Evolutionary conservation across 129 eudicot species (phyloP), one percentile per base, ranked within the genome.

Genomic region (Ambrosia artemisiifolia): DNA sequence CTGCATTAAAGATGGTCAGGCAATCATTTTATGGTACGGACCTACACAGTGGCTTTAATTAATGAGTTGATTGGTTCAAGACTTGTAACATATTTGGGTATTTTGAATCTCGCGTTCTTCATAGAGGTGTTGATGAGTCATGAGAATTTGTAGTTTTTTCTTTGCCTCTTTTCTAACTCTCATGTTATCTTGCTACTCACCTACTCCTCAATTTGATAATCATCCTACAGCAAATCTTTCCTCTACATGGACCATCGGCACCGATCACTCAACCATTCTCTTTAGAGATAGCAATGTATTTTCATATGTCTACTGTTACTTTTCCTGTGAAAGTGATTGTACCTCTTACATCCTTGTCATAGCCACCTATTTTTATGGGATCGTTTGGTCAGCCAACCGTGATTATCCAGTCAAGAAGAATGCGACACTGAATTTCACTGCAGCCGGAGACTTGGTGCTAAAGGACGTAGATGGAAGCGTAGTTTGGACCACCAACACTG

Each of bases 341-440:
- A 38, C 30, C 24, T 51, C 73, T 42, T 35, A 11, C n/a, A 1
- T 13, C 24, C 17, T 53, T 53, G 24, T 57, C 5, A 67, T 65
- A 0, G 11, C 24, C 28, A n/a, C 14, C 3, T 7, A 5, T 9
- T 53, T 55, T 14, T 2, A 9, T 6, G 69, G n/a, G n/a, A n/a
- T 71, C 2, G 56, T 82, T 11, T 82, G 85, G 85, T 66, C 67
- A 4, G 85, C 85, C 13, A 81, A 81, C 32, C 14, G 55, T 28
- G 53, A 76, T 20, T 1, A 47, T 32, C 82, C 79, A 3, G 82
- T 81, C 11, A 20, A 14, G 1, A 19, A 8, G 0, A 59, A 47
- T 5, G 81, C 78, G 16, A 34, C 32, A 2, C 33, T 81, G 4
- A 14, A 71, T 11, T 55, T 81, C 3, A 59, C 75, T 1, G 42